phyloP scores from a whole-genome alignment of 768 basidiomycete species.

The Termitomyces sp. region DNA sequence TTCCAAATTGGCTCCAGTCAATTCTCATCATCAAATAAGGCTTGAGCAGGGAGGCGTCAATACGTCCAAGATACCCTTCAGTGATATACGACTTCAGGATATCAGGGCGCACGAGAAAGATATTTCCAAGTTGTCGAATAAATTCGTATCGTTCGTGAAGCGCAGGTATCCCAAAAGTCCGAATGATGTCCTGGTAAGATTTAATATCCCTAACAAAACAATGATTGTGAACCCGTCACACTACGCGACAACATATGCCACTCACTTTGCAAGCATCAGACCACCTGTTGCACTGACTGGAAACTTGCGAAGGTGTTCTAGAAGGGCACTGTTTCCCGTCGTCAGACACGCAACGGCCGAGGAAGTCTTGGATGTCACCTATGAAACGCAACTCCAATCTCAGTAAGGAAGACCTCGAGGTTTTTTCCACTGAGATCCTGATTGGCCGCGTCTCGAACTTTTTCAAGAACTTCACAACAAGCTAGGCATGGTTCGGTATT shows the following conservation, averaged over 20 bases:
- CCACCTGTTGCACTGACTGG: constrained; percentile 96
- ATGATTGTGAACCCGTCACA: neutral
- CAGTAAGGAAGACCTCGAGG: constrained; percentile 85
- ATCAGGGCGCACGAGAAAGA: constrained; percentile 95
- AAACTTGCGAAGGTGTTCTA: constrained; percentile 95
- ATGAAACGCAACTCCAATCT: constrained; percentile 94
- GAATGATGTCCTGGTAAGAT: constrained; percentile 89
- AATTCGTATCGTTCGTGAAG: constrained; percentile 97
- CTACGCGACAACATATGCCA: constrained; percentile 8
- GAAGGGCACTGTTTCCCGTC: constrained; percentile 57
- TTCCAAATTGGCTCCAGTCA: constrained; percentile 88
- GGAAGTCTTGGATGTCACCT: constrained; percentile 40
- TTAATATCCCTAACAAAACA: constrained; percentile 76
- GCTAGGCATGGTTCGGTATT: constrained; percentile 91
- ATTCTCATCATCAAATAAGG: constrained; percentile 90
- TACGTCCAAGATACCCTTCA: constrained; percentile 89
- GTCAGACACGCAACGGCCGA: neutral
- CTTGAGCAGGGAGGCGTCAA: constrained; percentile 80
- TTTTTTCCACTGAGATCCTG: constrained; percentile 90
- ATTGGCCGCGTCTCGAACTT: constrained; percentile 71
- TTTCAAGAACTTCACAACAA: constrained; percentile 84
- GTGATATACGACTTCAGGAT: constrained; percentile 94
- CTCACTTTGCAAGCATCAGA: constrained; percentile 95
- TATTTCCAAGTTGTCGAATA: constrained; percentile 93
- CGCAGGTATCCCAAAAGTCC: constrained; percentile 77